Evolutionary conservation across 139 green algal genomes (phyloP), one percentile per base, ranked within the genome.

Genomic region (Axilococcus clingmanii): DNA sequence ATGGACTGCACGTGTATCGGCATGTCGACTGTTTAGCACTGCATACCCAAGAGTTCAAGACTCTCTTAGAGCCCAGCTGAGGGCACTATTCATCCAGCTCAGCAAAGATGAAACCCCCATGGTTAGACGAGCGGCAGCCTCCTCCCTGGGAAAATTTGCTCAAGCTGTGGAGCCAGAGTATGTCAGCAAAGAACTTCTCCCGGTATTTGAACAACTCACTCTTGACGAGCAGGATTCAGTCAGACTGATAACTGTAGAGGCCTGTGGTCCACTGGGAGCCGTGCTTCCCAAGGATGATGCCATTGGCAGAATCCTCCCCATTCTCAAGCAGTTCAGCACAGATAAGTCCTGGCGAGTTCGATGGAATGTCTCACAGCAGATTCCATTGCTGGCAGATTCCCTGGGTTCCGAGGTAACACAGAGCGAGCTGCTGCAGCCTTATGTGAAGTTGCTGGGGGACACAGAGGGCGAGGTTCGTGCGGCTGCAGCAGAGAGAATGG

Each of bases 261-360:
- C 69, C 42, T 96, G 86, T 40, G 79, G 81, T 2, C 71, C 80
- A 0, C 77, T 99, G 43, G 91, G 85, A 5, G 54, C 68, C 31
- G 62, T 90, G 14, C 58, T 97, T 17, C 64, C 57, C 19, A 57
- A 61, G 17, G 63, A 87, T 4, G 89, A 96, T 7, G 82, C 75
- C 24, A 69, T 78, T 1, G 22, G 17, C 0, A 54, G 68, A 24
- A 68, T 98, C 24, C 57, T 98, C 27, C 89, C 91, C 0, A 71
- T 94, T n/a, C 78, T 95, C 16, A 24, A 60, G 31, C 35, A 55
- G 33, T 65, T 62, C 25, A 33, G 63, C 41, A 58, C 84, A 73
- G 93, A 99, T 76, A 95, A 96, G 64, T 95, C 83, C 4, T 99
- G 93, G 93, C 80, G 93, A n/a, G 93, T 99, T 33, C 71, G 93